Conservation (phyloP, 345 rosid species). For the Psidium guajava region DNA sequence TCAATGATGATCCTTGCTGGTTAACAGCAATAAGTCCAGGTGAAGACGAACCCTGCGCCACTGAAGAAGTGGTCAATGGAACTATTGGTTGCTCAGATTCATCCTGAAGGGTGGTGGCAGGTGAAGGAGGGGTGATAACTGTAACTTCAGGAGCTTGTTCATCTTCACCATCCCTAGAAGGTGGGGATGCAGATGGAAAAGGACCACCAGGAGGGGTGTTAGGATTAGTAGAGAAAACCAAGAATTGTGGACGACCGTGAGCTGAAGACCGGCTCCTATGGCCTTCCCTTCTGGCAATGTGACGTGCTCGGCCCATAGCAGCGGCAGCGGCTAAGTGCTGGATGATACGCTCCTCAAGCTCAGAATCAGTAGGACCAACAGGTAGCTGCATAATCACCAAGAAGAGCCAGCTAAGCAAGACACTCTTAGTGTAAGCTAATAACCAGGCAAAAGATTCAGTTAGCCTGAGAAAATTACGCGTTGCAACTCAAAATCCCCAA, state of each 20-base stretch:
- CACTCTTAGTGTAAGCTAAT: neutral
- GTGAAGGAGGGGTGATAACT: slow-evolving; percentile 32
- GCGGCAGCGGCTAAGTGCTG: slow-evolving; percentile 97
- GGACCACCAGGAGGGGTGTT: slow-evolving; percentile 31
- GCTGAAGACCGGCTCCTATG: slow-evolving; percentile 63
- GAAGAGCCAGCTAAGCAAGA: neutral
- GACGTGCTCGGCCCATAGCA: slow-evolving; percentile 91
- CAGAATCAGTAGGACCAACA: slow-evolving; percentile 64
- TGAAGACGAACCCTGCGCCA: slow-evolving; percentile 31
- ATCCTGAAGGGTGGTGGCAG: slow-evolving; percentile 22
- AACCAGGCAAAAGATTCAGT: neutral
- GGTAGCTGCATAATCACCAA: slow-evolving; percentile 40
- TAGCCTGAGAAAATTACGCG: slow-evolving; percentile 31
- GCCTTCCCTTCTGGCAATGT: slow-evolving; percentile 70
- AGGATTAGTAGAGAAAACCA: slow-evolving; percentile 64
- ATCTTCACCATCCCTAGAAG: slow-evolving; percentile 39
- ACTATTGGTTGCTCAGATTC: slow-evolving; percentile 27
- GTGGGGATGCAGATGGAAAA: slow-evolving; percentile 35
- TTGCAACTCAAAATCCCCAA: slow-evolving; percentile 90
- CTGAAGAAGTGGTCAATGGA: slow-evolving; percentile 18
- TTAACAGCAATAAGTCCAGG: slow-evolving; percentile 17
- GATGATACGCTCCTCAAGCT: slow-evolving; percentile 89
- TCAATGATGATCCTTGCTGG: slow-evolving; percentile 16
- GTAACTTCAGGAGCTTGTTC: slow-evolving; percentile 28
- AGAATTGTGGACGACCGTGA: slow-evolving; percentile 69